Percentiles rank a stretch among this genome's conserved stretches.
These are phyloP conservation scores for Ceratobasidium sp. DNA, from an alignment of 1,284 basidiomycete genomes.

Conservation along the genomic window DNA sequence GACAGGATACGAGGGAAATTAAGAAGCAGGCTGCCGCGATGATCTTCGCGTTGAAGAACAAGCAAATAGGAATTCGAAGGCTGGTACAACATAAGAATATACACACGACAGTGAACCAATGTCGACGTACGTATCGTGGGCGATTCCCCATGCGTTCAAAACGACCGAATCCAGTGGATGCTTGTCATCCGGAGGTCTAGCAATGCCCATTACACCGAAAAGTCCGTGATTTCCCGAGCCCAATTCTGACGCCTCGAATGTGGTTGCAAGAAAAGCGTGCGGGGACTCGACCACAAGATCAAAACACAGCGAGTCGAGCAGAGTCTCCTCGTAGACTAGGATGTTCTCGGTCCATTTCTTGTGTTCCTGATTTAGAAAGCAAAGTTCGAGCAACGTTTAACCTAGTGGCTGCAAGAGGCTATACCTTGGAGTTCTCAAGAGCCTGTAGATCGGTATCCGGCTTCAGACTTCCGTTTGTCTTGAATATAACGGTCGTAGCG, in stretches of 20 bases:
- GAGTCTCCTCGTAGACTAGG: slow-evolving; percentile 82
- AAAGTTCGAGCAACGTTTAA: slow-evolving; percentile 23
- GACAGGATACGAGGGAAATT: slow-evolving; percentile 45
- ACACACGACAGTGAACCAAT: slow-evolving; percentile 17
- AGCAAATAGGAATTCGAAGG: slow-evolving; percentile 47
- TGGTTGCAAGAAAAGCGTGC: slow-evolving; percentile 78
- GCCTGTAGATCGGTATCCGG: slow-evolving; percentile 48
- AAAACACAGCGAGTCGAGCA: slow-evolving; percentile 91
- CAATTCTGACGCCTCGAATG: slow-evolving; percentile 59
- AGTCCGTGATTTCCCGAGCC: slow-evolving; percentile 57
- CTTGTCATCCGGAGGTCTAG: slow-evolving; percentile 52
- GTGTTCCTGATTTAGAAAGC: slow-evolving; percentile 68
- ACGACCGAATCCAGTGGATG: slow-evolving; percentile 37
- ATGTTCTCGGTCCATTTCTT: slow-evolving; percentile 81
- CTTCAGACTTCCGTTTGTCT: slow-evolving; percentile 60
- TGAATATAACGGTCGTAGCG: slow-evolving; percentile 80
- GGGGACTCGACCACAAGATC: slow-evolving; percentile 89
- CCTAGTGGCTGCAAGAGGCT: slow-evolving; percentile 48
- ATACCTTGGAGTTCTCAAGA: slow-evolving; percentile 68
- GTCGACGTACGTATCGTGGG: slow-evolving; percentile 81
- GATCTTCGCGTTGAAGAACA: slow-evolving; percentile 46
- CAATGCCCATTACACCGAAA: slow-evolving; percentile 57
- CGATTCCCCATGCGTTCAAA: slow-evolving; percentile 83
- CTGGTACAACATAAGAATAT: slow-evolving; percentile 72
- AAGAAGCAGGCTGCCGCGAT: slow-evolving; percentile 48